A percentile compares a stretch with the other conserved stretches of the same genome.
phyloP scores from a whole-genome alignment of 2,329 filamentous ascomycete species.

The Fusarium falciforme region DNA sequence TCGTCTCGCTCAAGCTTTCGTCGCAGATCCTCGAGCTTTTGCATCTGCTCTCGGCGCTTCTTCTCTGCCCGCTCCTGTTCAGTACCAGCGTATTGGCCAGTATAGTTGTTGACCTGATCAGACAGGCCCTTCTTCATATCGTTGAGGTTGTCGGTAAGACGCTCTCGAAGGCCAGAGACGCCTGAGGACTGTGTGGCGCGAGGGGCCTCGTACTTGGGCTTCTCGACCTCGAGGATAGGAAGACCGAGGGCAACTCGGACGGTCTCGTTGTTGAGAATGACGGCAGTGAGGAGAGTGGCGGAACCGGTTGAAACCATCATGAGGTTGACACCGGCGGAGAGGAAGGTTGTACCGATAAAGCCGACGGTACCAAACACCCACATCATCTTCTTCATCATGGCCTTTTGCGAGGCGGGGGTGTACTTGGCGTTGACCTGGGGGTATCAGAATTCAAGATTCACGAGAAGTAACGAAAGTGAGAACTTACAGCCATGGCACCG shows the following conservation, averaged over 20 bases:
- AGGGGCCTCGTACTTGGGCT: conserved; percentile 51
- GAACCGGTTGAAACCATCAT: conserved; percentile 58
- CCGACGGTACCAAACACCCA: conserved; percentile 57
- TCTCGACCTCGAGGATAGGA: conserved; percentile 47
- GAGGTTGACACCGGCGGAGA: conserved; percentile 61
- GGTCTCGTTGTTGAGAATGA: conserved; percentile 51
- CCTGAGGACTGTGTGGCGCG: conserved; percentile 39
- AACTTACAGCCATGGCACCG: conserved; percentile 63
- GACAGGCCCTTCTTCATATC: conserved; percentile 54
- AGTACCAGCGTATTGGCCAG: conserved; percentile 48
- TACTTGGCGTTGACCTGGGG: conserved; percentile 52
- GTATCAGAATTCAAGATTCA: conserved; percentile 26
- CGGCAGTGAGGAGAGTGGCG: conserved; percentile 50
- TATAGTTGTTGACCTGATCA: conserved; percentile 49
- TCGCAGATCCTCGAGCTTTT: conserved; percentile 51
- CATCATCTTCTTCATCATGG: conserved; percentile 56
- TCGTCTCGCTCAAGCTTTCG: conserved; percentile 51
- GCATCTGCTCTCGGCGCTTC: conserved; percentile 49
- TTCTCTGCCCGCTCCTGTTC: conserved; percentile 50
- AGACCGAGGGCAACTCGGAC: conserved; percentile 55
- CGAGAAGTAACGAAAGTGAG: fast-evolving
- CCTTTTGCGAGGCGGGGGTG: conserved; percentile 46
- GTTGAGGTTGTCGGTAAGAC: conserved; percentile 48
- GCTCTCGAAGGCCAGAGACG: conserved; percentile 45
- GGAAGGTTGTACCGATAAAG: conserved; percentile 58